A percentile compares a stretch with the other conserved stretches of the same genome.
phyloP scores from a whole-genome alignment of 2,329 filamentous ascomycete genomes.

The Chaetomiaceae sp. region DNA sequence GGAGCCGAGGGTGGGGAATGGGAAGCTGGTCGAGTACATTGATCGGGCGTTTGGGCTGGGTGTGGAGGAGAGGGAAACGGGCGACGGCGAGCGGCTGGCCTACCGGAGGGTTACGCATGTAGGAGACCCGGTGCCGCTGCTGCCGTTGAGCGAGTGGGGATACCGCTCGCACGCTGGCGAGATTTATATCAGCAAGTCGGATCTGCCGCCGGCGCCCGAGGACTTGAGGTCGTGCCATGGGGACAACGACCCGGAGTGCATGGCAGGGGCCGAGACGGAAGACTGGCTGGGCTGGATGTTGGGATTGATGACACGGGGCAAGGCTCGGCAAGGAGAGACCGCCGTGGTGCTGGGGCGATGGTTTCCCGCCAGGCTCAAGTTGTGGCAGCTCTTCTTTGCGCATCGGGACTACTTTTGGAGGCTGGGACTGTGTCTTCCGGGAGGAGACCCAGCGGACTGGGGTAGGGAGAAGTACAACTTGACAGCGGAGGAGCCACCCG shows the following conservation, averaged over 20 bases:
- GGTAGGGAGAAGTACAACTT: conserved; percentile 46
- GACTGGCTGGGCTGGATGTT: conserved; percentile 26
- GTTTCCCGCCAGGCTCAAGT: conserved; percentile 12
- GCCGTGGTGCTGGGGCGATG: too few relatives aligned
- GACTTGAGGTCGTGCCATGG: conserved; percentile 72
- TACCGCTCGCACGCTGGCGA: conserved; percentile 83
- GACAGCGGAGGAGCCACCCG: conserved; percentile 32
- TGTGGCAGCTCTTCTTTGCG: conserved; percentile 85
- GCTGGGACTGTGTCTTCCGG: conserved; percentile 81
- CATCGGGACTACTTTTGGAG: conserved; percentile 98
- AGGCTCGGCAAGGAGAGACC: conserved; percentile 12
- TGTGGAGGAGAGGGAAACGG: conserved; percentile 28
- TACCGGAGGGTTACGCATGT: conserved; percentile 82
- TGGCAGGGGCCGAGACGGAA: conserved; percentile 51
- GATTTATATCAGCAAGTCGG: conserved; percentile 71
- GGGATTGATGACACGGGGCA: conserved; percentile 9
- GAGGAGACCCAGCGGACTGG: conserved; percentile 67
- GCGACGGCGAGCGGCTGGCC: too few relatives aligned
- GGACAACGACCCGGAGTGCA: conserved; percentile 66
- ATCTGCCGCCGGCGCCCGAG: conserved; percentile 60
- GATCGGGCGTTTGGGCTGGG: conserved; percentile 47
- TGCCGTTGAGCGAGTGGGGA: conserved; percentile 84
- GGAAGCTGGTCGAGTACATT: conserved; percentile 50
- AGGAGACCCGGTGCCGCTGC: conserved; percentile 80
- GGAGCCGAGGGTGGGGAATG: conserved; percentile 67